Evolutionary conservation across 305 asterid genomes (phyloP).

Genomic region (Nicotiana rustica): DNA sequence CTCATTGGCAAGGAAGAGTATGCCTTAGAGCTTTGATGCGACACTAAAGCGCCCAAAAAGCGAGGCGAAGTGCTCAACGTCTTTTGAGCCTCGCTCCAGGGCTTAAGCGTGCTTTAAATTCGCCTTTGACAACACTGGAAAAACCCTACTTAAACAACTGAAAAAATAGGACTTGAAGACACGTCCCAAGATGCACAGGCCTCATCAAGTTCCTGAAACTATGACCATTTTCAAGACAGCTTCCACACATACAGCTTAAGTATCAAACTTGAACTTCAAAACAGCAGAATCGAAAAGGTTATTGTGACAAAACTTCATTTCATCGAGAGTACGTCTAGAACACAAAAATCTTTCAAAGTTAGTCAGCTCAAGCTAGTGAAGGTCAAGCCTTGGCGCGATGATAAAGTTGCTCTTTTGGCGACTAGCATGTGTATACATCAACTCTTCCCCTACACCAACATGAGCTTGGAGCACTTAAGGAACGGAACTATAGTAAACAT

Average conservation of each 20-base stretch:
- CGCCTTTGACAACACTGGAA: too few relatives aligned
- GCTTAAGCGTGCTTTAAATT: too few relatives aligned
- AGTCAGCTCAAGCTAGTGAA: neutral
- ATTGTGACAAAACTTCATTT: neutral
- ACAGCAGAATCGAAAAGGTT: neutral
- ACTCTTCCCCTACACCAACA: constrained; percentile 28
- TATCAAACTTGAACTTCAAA: neutral
- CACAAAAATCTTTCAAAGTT: neutral
- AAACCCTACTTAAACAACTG: neutral
- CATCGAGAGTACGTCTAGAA: neutral
- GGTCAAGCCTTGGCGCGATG: neutral
- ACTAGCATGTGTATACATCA: neutral
- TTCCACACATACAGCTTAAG: neutral
- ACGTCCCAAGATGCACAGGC: neutral
- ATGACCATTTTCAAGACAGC: neutral
- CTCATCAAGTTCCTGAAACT: neutral
- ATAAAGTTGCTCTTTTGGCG: neutral
- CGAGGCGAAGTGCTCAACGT: too few relatives aligned
- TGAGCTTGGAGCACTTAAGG: neutral
- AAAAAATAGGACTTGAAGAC: neutral
- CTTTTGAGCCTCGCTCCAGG: too few relatives aligned
- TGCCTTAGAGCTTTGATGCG: too few relatives aligned
- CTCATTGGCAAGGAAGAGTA: too few relatives aligned
- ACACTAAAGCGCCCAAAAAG: too few relatives aligned
- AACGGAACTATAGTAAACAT: neutral